Percentiles rank a stretch among this genome's conserved stretches.
Conservation (phyloP, 2,329 filamentous ascomycete species). For the Alternaria ethzedia region DNA sequence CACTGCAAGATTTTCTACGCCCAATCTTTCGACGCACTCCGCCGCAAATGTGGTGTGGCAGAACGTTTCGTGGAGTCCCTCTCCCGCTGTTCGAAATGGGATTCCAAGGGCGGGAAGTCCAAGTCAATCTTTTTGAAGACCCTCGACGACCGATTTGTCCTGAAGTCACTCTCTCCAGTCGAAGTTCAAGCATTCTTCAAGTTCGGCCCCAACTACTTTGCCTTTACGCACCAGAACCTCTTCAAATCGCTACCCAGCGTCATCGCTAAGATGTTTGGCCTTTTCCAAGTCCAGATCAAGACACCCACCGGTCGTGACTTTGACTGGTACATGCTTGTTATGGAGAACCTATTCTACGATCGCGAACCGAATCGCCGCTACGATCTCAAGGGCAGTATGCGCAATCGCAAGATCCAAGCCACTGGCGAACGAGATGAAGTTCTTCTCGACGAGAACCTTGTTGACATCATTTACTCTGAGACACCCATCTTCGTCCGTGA, state of each 20-base stretch:
- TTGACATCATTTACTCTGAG: slow-evolving; percentile 94
- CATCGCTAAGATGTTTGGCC: slow-evolving; percentile 98
- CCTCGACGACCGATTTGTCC: slow-evolving; percentile 88
- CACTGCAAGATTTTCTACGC: slow-evolving; percentile 99
- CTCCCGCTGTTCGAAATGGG: slow-evolving; percentile 95
- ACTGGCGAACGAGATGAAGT: slow-evolving; percentile 97
- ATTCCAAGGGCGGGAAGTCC: slow-evolving; percentile 96
- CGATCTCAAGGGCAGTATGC: slow-evolving; percentile 97
- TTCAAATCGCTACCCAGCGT: slow-evolving; percentile 93
- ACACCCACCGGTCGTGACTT: slow-evolving; percentile 95
- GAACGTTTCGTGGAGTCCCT: slow-evolving; percentile 95
- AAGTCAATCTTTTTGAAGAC: slow-evolving; percentile 98
- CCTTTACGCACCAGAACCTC: slow-evolving; percentile 93
- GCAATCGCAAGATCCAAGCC: slow-evolving; percentile 94
- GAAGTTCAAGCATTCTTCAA: slow-evolving; percentile 93
- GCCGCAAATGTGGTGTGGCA: slow-evolving; percentile 88
- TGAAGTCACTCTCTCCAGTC: slow-evolving; percentile 88
- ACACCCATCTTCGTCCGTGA: slow-evolving; percentile 93
- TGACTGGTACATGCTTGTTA: slow-evolving; percentile 90
- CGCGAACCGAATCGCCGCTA: slow-evolving; percentile 80
- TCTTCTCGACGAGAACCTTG: slow-evolving; percentile 96
- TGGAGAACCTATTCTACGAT: slow-evolving; percentile 99
- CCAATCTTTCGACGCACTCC: slow-evolving; percentile 94
- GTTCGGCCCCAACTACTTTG: slow-evolving; percentile 96
- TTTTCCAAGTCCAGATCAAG: slow-evolving; percentile 97